phyloP scores from a whole-genome alignment of 768 basidiomycete genomes.

The Hygrocybe coccinea region DNA sequence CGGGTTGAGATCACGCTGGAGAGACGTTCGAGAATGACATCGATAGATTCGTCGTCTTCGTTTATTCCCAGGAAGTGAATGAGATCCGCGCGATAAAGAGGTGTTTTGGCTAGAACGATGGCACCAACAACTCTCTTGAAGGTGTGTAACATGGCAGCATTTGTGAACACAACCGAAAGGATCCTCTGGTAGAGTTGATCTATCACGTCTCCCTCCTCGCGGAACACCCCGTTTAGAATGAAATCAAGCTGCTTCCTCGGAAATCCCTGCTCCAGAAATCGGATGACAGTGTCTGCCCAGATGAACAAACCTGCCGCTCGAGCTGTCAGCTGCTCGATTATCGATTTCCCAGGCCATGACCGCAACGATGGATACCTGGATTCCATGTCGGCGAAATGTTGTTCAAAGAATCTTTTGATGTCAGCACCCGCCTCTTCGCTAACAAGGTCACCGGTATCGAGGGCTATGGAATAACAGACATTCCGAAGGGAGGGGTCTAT shows the following conservation, averaged over 20 bases:
- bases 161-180: neutral
- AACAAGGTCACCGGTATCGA: neutral
- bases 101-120: neutral
- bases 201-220: neutral
- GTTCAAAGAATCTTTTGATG: neutral
- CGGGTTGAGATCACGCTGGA: neutral
- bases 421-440: neutral
- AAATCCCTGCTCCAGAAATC: neutral
- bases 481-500: neutral
- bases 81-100: neutral
- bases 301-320: constrained; percentile 3
- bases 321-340: constrained; percentile 10
- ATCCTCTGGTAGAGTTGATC: neutral
- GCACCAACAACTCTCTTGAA: too few species aligned
- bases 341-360: constrained; percentile 1
- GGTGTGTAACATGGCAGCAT: too few species aligned
- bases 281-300: neutral
- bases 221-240: neutral
- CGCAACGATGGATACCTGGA: neutral
- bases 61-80: neutral
- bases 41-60: neutral
- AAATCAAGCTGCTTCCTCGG: neutral
- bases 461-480: neutral
- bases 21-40: neutral
- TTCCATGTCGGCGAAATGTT: neutral